Percentiles rank a stretch among this genome's conserved stretches.
Conservation (phyloP, 148 eudicot genomes). For the Linanthus parryae region DNA sequence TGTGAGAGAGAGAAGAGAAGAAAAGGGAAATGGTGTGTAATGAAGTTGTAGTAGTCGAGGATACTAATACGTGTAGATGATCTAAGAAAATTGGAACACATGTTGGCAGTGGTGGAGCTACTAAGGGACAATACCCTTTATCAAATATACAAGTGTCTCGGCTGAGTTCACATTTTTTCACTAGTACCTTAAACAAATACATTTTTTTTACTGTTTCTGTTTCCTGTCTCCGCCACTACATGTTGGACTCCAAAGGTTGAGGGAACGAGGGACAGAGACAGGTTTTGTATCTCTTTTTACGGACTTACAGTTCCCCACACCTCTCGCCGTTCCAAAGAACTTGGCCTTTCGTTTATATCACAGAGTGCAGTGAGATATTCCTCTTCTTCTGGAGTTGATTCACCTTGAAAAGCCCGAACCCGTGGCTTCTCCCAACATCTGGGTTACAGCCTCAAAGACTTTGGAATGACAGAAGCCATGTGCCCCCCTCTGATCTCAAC, state of each 20-base stretch:
- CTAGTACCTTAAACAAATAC: no score
- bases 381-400: slow-evolving; percentile 41
- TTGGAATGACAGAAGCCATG: slow-evolving; percentile 80
- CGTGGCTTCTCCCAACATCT: slow-evolving; percentile 18
- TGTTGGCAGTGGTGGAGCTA: neutral
- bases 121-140: no score
- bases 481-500: slow-evolving; percentile 63
- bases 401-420: slow-evolving; percentile 33
- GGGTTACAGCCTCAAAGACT: slow-evolving; percentile 43
- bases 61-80: no score
- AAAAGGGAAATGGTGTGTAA: neutral
- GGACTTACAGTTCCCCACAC: slow-evolving; percentile 28
- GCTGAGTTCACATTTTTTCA: no score
- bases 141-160: no score
- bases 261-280: slow-evolving; percentile 1
- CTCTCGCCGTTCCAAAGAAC: slow-evolving; percentile 11
- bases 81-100: neutral
- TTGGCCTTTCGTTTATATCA: slow-evolving; percentile 12
- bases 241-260: neutral
- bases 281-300: neutral
- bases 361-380: slow-evolving; percentile 30
- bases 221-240: neutral
- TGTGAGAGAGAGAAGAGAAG: neutral
- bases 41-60: neutral
- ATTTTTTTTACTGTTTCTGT: no score